These are phyloP conservation scores for Ogataea pini DNA, from an alignment of 805 yeast species.

Conservation along the genomic window DNA sequence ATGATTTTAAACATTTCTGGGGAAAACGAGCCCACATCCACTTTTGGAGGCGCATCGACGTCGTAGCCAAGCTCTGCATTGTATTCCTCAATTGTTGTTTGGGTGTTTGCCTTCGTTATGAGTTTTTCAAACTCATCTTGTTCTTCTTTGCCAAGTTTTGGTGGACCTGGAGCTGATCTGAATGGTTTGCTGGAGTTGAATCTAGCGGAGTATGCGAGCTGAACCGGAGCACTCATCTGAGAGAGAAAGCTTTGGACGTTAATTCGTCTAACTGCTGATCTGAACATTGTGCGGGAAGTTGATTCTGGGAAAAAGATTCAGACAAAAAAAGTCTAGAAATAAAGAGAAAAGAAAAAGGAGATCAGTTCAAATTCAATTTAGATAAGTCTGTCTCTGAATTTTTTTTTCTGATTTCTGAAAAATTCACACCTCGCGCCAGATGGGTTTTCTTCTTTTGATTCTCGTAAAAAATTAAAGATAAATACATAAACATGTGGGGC, in stretches of 20 bases:
- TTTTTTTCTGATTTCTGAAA: not conserved
- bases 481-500: constrained; percentile 3
- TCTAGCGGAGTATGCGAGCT: not conserved
- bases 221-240: not conserved
- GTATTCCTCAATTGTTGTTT: constrained; percentile 74
- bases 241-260: not conserved
- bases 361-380: too few relatives aligned
- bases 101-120: constrained; percentile 77
- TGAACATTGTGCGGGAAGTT: not conserved
- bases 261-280: not conserved
- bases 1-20: constrained; percentile 74
- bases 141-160: constrained; percentile 72
- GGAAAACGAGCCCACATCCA: constrained; percentile 63
- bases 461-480: not conserved
- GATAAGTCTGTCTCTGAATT: not conserved
- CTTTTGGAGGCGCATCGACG: constrained; percentile 36
- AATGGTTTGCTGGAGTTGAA: constrained; percentile 14
- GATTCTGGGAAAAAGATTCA: not conserved
- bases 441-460: not conserved
- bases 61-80: constrained; percentile 41
- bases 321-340: not conserved
- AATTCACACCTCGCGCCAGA: constrained; percentile 3
- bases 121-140: constrained; percentile 91
- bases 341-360: not conserved
- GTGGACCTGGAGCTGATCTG: constrained; percentile 51